These are phyloP conservation scores for Dalbergia oliveri DNA, from an alignment of 306 rosid species.

Conservation along the genomic window DNA sequence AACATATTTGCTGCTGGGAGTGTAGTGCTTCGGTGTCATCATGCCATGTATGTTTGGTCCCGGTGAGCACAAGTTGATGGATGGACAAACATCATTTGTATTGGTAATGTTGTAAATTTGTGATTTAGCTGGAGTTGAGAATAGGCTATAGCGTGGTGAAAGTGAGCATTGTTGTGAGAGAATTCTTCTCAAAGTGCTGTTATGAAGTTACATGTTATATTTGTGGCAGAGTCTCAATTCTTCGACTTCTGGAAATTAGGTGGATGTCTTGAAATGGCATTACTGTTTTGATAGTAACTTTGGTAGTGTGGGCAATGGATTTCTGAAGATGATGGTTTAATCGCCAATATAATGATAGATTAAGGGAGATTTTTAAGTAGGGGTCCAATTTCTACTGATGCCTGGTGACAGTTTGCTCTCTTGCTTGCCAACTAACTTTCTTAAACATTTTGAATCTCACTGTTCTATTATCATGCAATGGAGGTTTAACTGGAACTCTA, in stretches of 20 bases:
- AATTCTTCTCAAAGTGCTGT: conserved; percentile 1
- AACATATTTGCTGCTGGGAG: conserved; percentile 24
- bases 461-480: conserved; percentile 12
- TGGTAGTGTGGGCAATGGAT: conserved; percentile 12
- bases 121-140: conserved; percentile 22
- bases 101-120: conserved; percentile 9
- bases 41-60: neutral
- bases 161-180: neutral
- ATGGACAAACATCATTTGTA: neutral
- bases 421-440: neutral
- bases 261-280: neutral
- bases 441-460: conserved; percentile 37
- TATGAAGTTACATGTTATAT: conserved; percentile 18
- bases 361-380: neutral
- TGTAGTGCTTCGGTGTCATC: conserved; percentile 24
- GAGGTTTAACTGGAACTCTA: conserved; percentile 8
- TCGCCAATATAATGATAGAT: neutral
- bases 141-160: neutral
- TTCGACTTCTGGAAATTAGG: neutral
- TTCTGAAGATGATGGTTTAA: conserved; percentile 28
- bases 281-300: neutral
- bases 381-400: conserved; percentile 1
- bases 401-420: conserved; percentile 20
- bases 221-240: conserved; percentile 2
- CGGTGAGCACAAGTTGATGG: conserved; percentile 18